Evolutionary conservation across 1,139 yeast species (phyloP).

Genomic region (Taphrina sp.): DNA sequence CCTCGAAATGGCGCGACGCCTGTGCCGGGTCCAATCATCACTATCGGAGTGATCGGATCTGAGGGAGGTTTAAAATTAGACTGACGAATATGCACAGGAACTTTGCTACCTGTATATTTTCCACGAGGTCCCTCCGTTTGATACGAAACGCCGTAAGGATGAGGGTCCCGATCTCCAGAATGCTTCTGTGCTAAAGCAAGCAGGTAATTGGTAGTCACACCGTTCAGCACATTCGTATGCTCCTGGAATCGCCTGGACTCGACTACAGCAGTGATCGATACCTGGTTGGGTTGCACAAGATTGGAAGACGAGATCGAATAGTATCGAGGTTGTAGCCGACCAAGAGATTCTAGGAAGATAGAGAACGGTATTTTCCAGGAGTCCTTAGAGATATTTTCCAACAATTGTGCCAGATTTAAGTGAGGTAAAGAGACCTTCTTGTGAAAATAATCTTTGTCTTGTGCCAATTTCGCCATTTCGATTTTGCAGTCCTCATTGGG

Average conservation of each 20-base stretch:
- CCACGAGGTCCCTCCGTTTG: constrained; percentile 80
- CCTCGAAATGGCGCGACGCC: constrained; percentile 98
- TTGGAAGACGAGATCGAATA: constrained; percentile 95
- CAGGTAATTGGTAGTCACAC: constrained; percentile 88
- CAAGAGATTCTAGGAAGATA: constrained; percentile 74
- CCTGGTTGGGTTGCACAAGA: constrained; percentile 65
- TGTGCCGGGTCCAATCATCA: constrained; percentile 96
- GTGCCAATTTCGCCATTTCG: constrained; percentile 56
- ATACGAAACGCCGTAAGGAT: constrained; percentile 54
- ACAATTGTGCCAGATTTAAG: constrained; percentile 74
- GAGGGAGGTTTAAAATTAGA: constrained; percentile 94
- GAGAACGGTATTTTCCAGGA: constrained; percentile 66
- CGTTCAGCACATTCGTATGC: constrained; percentile 55
- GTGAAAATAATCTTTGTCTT: constrained; percentile 68
- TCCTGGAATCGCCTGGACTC: constrained; percentile 59
- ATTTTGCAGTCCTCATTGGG: constrained; percentile 63
- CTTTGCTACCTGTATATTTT: constrained; percentile 54
- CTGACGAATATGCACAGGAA: constrained; percentile 91
- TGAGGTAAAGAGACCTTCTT: constrained; percentile 58
- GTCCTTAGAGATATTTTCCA: constrained; percentile 64
- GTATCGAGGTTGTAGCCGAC: constrained; percentile 88
- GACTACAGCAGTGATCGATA: constrained; percentile 83
- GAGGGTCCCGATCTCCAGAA: constrained; percentile 48
- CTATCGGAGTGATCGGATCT: constrained; percentile 76
- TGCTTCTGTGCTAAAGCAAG: constrained; percentile 64